Evolutionary conservation across 257 asterid species (phyloP), one percentile per base, ranked within the genome.

Genomic region (Nemophila menziesii): DNA sequence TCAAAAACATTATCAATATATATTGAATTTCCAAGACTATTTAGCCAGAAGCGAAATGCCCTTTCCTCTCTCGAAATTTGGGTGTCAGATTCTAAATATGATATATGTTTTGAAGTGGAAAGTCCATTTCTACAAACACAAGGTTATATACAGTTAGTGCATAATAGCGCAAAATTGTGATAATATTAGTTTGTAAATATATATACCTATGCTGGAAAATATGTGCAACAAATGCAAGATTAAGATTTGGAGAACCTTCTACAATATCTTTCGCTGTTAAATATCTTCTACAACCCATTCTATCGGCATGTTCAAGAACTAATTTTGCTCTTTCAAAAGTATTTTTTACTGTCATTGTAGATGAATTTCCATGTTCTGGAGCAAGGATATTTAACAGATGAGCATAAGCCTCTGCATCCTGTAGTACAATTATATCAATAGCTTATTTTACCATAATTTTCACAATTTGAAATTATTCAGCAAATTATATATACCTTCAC

Each of bases 181-280:
- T 39, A 13, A 29, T 29, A 29, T 29, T 29, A n/a, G 10, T 39
- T 39, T 39, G 7, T 21, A 17, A 52, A 20, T 42, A 21, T 48
- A n/a, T 70, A 55, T 54, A 80, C 98, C 98, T 80, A 50, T 81
- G 98, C 81, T 90, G 98, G 64, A 90, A 90, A 58, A 90, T 73
- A 56, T 79, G 98, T 16, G 98, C 96, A 53, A 90, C 94, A 67
- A 90, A 90, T 43, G 98, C 98, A 58, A 90, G 96, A 65, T 90
- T 90, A 52, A 84, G 98, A 67, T 90, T 90, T 19, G 93, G 96
- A 56, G 79, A 84, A 52, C 98, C 98, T 39, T 90, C 96, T 45
- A 90, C 83, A 43, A 90, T 90, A 67, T 90, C 98, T 71, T 79
- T 84, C 20, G 98, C 83, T 49, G 98, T 90, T 61, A 89, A 56